phyloP scores from a whole-genome alignment of 257 asterid species.

The Ajuga chamaepitys region DNA sequence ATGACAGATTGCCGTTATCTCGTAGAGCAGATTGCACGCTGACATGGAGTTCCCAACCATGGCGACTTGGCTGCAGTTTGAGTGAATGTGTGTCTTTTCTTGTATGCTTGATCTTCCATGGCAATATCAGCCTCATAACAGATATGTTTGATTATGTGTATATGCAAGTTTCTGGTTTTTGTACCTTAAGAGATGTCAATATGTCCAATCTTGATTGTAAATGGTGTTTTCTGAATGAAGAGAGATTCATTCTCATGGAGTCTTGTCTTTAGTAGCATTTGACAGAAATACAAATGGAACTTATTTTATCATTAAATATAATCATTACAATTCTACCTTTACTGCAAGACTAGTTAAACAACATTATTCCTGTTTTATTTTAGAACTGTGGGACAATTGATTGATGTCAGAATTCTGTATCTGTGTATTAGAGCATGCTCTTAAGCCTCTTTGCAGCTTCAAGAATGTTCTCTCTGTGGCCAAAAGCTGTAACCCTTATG shows the following conservation, averaged over 20 bases:
- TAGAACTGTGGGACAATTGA: background rate
- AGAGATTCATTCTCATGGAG: background rate
- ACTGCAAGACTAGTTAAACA: background rate
- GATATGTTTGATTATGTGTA: background rate
- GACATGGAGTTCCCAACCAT: background rate
- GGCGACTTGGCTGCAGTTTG: background rate
- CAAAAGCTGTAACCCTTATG: constrained; percentile 74
- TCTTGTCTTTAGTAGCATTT: background rate
- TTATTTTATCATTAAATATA: background rate
- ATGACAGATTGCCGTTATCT: background rate
- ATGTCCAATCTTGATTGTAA: background rate
- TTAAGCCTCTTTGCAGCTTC: constrained; percentile 73
- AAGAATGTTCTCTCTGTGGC: constrained; percentile 52
- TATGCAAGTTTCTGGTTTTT: background rate
- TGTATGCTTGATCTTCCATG: background rate
- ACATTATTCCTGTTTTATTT: background rate
- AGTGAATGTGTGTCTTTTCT: background rate
- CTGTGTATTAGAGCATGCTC: constrained; percentile 23
- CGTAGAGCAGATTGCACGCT: background rate
- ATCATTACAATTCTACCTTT: background rate
- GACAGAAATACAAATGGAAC: background rate
- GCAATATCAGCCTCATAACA: too few species aligned
- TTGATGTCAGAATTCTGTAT: background rate
- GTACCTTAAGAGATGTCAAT: constrained; percentile 3
- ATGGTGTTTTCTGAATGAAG: background rate